Evolutionary conservation across 805 yeast genomes (phyloP).

Genomic region (Saturnispora diversa): DNA sequence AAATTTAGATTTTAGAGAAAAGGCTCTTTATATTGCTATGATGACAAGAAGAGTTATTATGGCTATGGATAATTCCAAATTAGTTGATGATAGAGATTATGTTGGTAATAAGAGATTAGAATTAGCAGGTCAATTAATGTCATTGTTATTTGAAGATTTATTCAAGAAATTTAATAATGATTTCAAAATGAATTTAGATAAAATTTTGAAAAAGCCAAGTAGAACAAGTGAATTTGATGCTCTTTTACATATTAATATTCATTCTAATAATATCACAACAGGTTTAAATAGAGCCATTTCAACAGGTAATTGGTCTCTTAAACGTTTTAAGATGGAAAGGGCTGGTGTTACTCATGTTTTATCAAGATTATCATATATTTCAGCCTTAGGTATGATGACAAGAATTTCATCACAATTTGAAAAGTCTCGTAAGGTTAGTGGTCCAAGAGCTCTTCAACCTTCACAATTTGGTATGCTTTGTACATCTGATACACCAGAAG

Average conservation of each 20-base stretch:
- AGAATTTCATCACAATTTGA: slow-evolving; percentile 98
- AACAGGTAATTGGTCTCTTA: slow-evolving; percentile 97
- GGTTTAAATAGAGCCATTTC: slow-evolving; percentile 95
- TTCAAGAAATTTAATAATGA: slow-evolving; percentile 94
- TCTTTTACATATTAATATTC: slow-evolving; percentile 76
- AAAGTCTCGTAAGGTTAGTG: slow-evolving; percentile 94
- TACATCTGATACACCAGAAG: slow-evolving; percentile 98
- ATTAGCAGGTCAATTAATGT: slow-evolving; percentile 95
- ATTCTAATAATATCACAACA: slow-evolving; percentile 85
- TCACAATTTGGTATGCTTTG: slow-evolving; percentile 99
- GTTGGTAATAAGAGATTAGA: slow-evolving; percentile 97
- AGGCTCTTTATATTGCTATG: slow-evolving; percentile 87
- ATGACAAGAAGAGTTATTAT: slow-evolving; percentile 95
- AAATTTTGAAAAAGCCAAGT: slow-evolving; percentile 86
- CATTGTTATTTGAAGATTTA: slow-evolving; percentile 89
- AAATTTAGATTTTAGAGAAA: slow-evolving; percentile 82
- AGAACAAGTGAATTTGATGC: slow-evolving; percentile 96
- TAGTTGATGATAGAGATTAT: slow-evolving; percentile 98
- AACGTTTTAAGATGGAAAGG: slow-evolving; percentile 98
- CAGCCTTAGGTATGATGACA: slow-evolving; percentile 99
- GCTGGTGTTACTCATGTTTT: slow-evolving; percentile 98
- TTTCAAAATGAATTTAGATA: slow-evolving; percentile 90
- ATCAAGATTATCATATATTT: slow-evolving; percentile 82
- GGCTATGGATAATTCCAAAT: slow-evolving; percentile 89
- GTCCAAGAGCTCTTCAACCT: slow-evolving; percentile 98